Evolutionary conservation across 2,329 filamentous ascomycete genomes (phyloP), one percentile per base, ranked within the genome.

Genomic region (Didymella lethalis): DNA sequence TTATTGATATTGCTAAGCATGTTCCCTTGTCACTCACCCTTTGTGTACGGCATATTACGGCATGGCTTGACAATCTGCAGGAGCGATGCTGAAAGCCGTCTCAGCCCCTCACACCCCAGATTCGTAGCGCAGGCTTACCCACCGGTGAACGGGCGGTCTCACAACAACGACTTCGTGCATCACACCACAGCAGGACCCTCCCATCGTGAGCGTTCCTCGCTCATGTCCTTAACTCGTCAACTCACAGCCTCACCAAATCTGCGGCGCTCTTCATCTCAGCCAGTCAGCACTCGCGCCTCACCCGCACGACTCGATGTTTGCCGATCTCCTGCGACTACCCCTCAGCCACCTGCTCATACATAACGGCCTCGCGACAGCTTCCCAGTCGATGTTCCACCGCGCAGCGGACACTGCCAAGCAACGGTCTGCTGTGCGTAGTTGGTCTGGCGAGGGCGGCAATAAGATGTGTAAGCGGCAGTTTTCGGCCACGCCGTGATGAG

Each of bases 401-500:
- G 26, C 50, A 26, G 31, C 40, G 20, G 25, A 36, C 46, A 18
- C 29, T 45, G 50, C 56, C 56, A 59, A 54, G 56, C 32, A 40
- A 43, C 28, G 31, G 46, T 38, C 23, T 58, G 32, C 16, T 38
- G 55, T 11, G 23, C 45, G 46, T 54, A 40, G 41, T 59, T 54
- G 50, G 56, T 4, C n/a, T 41, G 56, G 50, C 34, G 46, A 23
- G 32, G 23, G 50, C 46, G 50, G 50, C 25, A 47, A 54, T 47
- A 49, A 54, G 16, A 29, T 34, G 40, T 32, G 23, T 49, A 48
- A 44, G 49, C 55, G 48, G 31, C 45, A 45, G 49, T 20, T 12
- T 49, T 59, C 56, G 56, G 56, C 26, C 46, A 50, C 50, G 56
- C 56, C 56, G 56, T 46, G 26, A 26, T 53, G 50, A 36, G 45